Evolutionary conservation across 164 flowering plant genomes (phyloP), one percentile per base, ranked within the genome.

Genomic region (Warburgia ugandensis): DNA sequence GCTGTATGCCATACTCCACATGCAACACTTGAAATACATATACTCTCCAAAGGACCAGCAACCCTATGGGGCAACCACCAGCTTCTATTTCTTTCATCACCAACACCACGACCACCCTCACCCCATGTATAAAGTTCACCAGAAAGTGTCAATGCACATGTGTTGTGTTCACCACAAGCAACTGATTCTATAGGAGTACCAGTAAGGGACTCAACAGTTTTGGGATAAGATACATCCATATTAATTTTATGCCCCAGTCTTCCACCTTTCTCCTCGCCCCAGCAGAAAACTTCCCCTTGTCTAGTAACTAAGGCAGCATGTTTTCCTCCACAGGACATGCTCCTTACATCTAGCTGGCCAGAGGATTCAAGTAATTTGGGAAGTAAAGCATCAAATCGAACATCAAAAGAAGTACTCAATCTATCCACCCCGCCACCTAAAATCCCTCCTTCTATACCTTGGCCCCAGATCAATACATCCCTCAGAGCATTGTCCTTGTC

Each of bases 1-100:
- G 84, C 80, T 2, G 77, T 72, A 64, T 83, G 92, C 87, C 92
- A 83, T 23, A 61, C 79, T 29, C 92, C 92, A 63, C 91, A 83
- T 22, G 86, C 65, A 52, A 83, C 72, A n/a, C 52, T 59, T 3
- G 71, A 59, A 26, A 83, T 58, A 23, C 19, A 42, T 32, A 73
- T 41, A 46, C 84, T 75, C 37, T 67, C 75, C 45, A 77, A 49
- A 36, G 71, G 62, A 40, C 75, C 84, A 22, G 59, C 66, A 41
- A 79, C 28, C 58, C 54, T 67, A 48, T 22, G 58, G 9, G 85
- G 90, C 29, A 73, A 27, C 80, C 86, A 75, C 48, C 64, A 68
- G 44, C 63, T 65, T 51, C 56, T 54, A 11, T 58, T 65, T 19
- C 36, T 56, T 31, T 63, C n/a, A n/a, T n/a, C 67, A 31, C 44